Percentiles rank a stretch among this genome's conserved stretches.
Evolutionary conservation across 306 rosid genomes (phyloP).

Genomic region (Acacia melanoxylon): DNA sequence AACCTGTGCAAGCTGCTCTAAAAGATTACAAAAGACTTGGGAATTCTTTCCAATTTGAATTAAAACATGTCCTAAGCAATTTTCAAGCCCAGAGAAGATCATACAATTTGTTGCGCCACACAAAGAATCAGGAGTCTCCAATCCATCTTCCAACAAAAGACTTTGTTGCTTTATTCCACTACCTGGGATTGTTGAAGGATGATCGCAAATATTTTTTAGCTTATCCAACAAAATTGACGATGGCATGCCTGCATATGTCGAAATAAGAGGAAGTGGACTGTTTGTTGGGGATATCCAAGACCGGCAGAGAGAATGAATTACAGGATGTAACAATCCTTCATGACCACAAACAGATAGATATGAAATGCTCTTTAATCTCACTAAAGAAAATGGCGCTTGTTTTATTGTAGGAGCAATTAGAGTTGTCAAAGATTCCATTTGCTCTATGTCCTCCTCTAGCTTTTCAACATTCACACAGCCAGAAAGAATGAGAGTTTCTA

Average conservation of each 20-base stretch:
- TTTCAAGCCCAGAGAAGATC: no score
- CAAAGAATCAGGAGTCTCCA: not conserved
- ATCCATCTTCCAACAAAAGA: not conserved
- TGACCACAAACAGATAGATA: not conserved
- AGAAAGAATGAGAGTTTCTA: conserved; percentile 6
- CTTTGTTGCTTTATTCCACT: not conserved
- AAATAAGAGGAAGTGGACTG: no score
- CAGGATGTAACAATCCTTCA: not conserved
- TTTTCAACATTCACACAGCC: not conserved
- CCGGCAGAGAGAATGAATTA: not conserved
- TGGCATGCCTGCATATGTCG: not conserved
- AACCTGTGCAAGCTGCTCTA: not conserved
- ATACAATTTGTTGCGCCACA: not conserved
- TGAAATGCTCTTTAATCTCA: not conserved
- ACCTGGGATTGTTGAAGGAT: not conserved
- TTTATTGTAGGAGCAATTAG: not conserved
- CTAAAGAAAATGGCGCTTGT: not conserved
- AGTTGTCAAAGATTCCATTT: not conserved
- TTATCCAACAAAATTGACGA: not conserved
- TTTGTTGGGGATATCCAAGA: not conserved
- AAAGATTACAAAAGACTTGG: not conserved
- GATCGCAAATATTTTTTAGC: not conserved
- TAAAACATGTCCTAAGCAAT: not conserved
- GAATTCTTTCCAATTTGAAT: not conserved
- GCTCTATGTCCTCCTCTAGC: not conserved